Base-by-base conservation (phyloP, 306 rosid genomes). In the Geum urbanum region DNA sequence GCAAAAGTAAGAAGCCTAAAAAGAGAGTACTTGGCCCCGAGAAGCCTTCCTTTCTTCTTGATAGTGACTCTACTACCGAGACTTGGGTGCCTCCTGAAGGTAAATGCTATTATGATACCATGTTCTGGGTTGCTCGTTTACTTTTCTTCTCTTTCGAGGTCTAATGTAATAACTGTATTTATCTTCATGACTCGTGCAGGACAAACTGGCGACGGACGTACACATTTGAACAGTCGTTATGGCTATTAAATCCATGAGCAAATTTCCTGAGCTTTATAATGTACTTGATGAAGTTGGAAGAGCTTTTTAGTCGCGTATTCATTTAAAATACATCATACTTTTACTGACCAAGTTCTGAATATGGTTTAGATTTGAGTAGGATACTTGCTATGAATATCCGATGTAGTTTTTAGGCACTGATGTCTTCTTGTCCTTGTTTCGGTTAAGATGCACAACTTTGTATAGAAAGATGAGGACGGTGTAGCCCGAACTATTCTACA, bases 1-100 rank as follows among this genome's bases (percentile, higher is more conserved):
- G 45, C 57, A 82, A 73, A 74, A 78, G 84, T 63, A 86, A 55
- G 59, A 85, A 85, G 74, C 77, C 91, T 70, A 88, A 79, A 78
- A 37, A 59, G 20, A 80, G 88, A 77, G 89, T 88, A 43, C 87
- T 94, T 43, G 96, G 98, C 53, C 98, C 97, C 4, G 92, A 86
- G 85, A 94, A 86, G 72, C 98, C 98, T 22, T 73, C 92, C 1
- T 94, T 88, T 83, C 91, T 92, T 55, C 91, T 92, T 55, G 74
- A 72, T 24, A 54, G 57, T 16, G 79, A 79, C 66, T 69, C 82
- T 3, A 90, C 82, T 3, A 90, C 86, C 71, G 90, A 89, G 46
- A 5, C 97, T 18, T 94, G 98, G 98, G 88, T 90, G 56, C 98
- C 98, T 37, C 98, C 98, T 19, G 62, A 85, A 87, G 98, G 98